These are phyloP conservation scores for Cyamopsis tetragonoloba DNA, from an alignment of 306 rosid genomes.

Conservation along the genomic window DNA sequence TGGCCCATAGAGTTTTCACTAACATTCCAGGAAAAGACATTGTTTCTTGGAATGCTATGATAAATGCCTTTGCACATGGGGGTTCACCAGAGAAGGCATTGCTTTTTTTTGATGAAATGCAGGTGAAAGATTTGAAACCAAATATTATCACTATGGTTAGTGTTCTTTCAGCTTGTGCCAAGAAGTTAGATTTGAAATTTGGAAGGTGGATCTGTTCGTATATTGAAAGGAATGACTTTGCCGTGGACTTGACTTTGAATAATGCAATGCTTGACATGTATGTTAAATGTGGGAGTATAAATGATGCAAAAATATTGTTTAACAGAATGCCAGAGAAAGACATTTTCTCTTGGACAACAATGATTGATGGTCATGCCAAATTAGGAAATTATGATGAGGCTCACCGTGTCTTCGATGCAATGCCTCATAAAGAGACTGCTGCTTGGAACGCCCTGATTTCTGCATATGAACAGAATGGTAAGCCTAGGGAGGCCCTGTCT, in stretches of 20 bases:
- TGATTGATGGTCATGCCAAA: conserved; percentile 64
- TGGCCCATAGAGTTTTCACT: conserved; percentile 42
- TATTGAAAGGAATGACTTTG: conserved; percentile 38
- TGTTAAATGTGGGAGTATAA: conserved; percentile 50
- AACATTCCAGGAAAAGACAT: conserved; percentile 42
- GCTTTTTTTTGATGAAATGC: conserved; percentile 49
- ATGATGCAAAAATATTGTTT: conserved; percentile 47
- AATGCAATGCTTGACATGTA: conserved; percentile 71
- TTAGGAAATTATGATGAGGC: conserved; percentile 47
- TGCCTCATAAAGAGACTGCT: conserved; percentile 53
- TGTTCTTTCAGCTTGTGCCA: conserved; percentile 51
- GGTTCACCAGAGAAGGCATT: conserved; percentile 43
- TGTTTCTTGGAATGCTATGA: conserved; percentile 70
- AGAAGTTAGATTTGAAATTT: conserved; percentile 54
- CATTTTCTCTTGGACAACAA: conserved; percentile 62
- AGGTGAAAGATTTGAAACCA: conserved; percentile 43
- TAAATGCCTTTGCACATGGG: conserved; percentile 42
- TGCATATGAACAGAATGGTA: conserved; percentile 58
- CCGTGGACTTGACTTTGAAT: conserved; percentile 45
- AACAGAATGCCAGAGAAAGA: conserved; percentile 59
- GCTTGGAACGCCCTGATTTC: conserved; percentile 63
- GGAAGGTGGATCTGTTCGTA: conserved; percentile 62
- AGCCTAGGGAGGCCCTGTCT: conserved; percentile 59
- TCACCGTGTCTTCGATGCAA: conserved; percentile 31
- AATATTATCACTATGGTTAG: conserved; percentile 58